Evolutionary conservation across 352 stramenopile species (phyloP).

Genomic region (Phytophthora podocarpi): DNA sequence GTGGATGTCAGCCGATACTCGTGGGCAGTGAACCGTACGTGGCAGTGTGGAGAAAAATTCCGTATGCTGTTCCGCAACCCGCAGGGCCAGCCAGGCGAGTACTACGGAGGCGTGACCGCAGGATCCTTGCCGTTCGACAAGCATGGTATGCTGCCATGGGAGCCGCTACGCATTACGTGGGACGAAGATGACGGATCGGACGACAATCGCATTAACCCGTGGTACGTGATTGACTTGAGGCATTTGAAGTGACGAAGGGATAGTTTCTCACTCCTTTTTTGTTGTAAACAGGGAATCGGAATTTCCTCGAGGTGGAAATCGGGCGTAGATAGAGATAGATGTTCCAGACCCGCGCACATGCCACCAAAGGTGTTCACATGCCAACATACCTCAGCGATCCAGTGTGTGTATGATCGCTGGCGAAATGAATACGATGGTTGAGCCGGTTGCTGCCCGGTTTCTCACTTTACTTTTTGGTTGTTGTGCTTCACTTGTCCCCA

Average conservation of each 20-base stretch:
- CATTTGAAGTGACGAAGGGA: neutral
- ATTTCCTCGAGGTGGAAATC: conserved; percentile 35
- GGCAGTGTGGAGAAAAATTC: conserved; percentile 72
- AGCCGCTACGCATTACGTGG: conserved; percentile 81
- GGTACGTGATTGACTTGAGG: conserved; percentile 47
- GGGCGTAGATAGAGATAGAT: conserved; percentile 35
- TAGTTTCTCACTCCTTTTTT: conserved; percentile 18
- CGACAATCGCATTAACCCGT: conserved; percentile 85
- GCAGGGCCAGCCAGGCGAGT: conserved; percentile 71
- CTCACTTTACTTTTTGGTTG: conserved; percentile 1
- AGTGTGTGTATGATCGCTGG: conserved; percentile 4
- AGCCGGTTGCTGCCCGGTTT: neutral
- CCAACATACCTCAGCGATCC: neutral
- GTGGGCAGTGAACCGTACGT: conserved; percentile 55
- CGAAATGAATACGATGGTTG: conserved; percentile 16
- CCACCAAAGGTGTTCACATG: neutral
- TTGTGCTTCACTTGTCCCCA: no score
- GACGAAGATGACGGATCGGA: conserved; percentile 86
- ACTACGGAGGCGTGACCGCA: conserved; percentile 69
- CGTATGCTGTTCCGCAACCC: conserved; percentile 80
- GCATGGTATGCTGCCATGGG: conserved; percentile 78
- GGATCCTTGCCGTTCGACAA: conserved; percentile 65
- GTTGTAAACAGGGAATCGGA: conserved; percentile 57
- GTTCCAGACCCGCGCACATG: neutral
- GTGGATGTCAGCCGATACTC: conserved; percentile 76